Evolutionary conservation across 2,329 filamentous ascomycete genomes (phyloP), one percentile per base, ranked within the genome.

Genomic region (Claviceps sp.): DNA sequence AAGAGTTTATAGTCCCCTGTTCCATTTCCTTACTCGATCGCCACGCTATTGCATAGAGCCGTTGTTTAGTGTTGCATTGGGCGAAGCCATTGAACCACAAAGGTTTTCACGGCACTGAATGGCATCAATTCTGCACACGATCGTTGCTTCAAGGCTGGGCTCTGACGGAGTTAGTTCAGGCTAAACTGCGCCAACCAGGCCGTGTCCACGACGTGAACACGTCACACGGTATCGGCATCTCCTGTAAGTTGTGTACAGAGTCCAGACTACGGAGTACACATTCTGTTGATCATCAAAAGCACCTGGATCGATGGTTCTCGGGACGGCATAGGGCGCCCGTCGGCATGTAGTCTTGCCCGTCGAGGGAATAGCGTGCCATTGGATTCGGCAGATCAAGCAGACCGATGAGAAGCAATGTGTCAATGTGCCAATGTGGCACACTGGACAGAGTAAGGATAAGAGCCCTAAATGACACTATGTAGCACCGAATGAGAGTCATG

Each of bases 31-130:
- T 81, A 57, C 79, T 75, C 22, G 78, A 79, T 66, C 87, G 87
- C 59, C 83, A 83, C 41, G 87, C 84, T 0, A 84, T 34, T 85
- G 81, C 60, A 82, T 86, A 68, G 84, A 83, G 3, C 80, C 81
- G 30, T 34, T 34, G 9, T 4, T 34, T 45, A 81, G 85, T 57
- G 79, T 82, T 3, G 82, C 82, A 0, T 63, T 88, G 38, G 73
- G 74, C 0, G 84, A 82, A 1, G 70, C 59, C 74, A 76, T 58
- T 74, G 84, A 36, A 77, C 82, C 0, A 80, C 74, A 8, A 64
- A 68, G 84, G 18, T 84, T 84, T 1, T 84, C 80, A 1, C 86
- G 82, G 72, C 72, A 81, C 53, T 82, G 82, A 47, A 79, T 76
- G 50, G 78, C 76, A 0, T 83, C 79, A 1, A 69, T 87, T 18